Percentiles rank a stretch among this genome's conserved stretches.
These are phyloP conservation scores for Ustilago curta DNA, from an alignment of 1,284 basidiomycete species.

Conservation along the genomic window DNA sequence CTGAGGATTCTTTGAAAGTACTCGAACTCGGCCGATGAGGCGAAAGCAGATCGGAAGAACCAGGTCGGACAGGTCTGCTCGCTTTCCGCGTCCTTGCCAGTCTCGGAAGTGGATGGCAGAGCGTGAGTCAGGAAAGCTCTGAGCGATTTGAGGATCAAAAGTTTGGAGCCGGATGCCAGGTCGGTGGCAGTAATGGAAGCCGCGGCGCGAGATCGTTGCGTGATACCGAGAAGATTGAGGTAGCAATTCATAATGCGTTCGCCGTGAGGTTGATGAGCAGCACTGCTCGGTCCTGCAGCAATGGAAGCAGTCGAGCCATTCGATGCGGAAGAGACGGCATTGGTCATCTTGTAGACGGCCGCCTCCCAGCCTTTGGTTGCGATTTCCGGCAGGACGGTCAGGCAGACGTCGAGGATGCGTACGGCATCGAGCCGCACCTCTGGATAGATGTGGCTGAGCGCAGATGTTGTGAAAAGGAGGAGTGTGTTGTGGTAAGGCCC, in stretches of 20 bases:
- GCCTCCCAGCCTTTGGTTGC: slow-evolving; percentile 55
- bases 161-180: slow-evolving; percentile 37
- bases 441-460: slow-evolving; percentile 93
- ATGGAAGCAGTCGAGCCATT: neutral
- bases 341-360: slow-evolving; percentile 31
- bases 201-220: slow-evolving; percentile 27
- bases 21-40: slow-evolving; percentile 53
- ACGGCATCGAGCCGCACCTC: slow-evolving; percentile 92
- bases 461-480: slow-evolving; percentile 87
- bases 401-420: slow-evolving; percentile 81
- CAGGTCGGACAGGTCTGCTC: slow-evolving; percentile 48
- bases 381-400: slow-evolving; percentile 78
- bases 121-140: slow-evolving; percentile 30
- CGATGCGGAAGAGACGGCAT: slow-evolving; percentile 19
- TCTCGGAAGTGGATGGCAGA: slow-evolving; percentile 11
- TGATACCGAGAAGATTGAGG: slow-evolving; percentile 61
- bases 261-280: slow-evolving; percentile 45
- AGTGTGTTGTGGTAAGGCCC: slow-evolving; percentile 78
- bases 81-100: neutral
- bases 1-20: slow-evolving; percentile 49
- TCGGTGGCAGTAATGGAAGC: slow-evolving; percentile 40
- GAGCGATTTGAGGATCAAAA: slow-evolving; percentile 44
- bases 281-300: slow-evolving; percentile 20
- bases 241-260: slow-evolving; percentile 59
- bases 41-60: slow-evolving; percentile 61